phyloP scores from a whole-genome alignment of 129 eudicot genomes.

The Saussurea involucrata region DNA sequence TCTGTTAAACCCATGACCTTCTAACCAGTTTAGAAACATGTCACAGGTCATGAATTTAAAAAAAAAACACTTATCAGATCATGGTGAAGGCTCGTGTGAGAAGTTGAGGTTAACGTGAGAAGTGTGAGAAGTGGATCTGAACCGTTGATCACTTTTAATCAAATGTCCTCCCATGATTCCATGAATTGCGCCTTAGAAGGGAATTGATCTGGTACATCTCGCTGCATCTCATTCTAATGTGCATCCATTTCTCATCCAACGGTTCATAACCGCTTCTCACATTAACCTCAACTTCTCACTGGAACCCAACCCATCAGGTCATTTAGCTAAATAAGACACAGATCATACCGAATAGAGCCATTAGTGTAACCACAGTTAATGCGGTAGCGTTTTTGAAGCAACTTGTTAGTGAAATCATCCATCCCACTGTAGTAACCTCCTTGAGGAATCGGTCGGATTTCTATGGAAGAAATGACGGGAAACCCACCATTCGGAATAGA shows the following conservation, averaged over 20 bases:
- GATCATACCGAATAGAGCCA: conserved; percentile 61
- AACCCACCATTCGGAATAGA: conserved; percentile 63
- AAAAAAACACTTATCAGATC: neutral
- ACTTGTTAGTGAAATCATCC: conserved; percentile 38
- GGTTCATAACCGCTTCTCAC: too few relatives aligned
- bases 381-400: conserved; percentile 63
- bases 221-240: too few relatives aligned
- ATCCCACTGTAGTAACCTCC: conserved; percentile 55
- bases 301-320: too few relatives aligned
- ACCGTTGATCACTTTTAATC: too few relatives aligned
- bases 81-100: too few relatives aligned
- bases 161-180: too few relatives aligned
- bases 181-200: too few relatives aligned
- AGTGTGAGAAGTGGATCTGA: too few relatives aligned
- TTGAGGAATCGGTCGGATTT: conserved; percentile 75
- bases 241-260: too few relatives aligned
- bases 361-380: conserved; percentile 74
- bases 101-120: too few relatives aligned
- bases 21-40: neutral
- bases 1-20: neutral
- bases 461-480: conserved; percentile 82
- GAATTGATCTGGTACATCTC: too few relatives aligned
- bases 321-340: neutral
- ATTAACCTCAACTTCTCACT: too few relatives aligned
- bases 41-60: neutral